Conservation (phyloP, 2,329 filamentous ascomycete genomes). For the Trichophyton benhamiae region DNA sequence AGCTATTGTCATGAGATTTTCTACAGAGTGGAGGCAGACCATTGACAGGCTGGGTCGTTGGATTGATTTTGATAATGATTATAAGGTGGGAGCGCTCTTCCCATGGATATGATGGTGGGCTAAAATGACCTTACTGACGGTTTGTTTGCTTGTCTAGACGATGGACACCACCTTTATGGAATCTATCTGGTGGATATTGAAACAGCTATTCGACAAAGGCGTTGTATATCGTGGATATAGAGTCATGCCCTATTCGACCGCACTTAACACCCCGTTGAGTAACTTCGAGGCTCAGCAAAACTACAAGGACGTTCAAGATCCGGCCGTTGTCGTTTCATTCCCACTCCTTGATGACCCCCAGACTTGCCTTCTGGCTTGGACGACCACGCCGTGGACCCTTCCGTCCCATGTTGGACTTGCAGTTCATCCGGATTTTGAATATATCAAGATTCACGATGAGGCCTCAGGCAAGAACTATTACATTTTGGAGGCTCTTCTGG, state of each 20-base stretch:
- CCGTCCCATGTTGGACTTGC: constrained; percentile 70
- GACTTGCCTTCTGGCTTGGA: constrained; percentile 72
- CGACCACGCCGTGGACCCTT: constrained; percentile 77
- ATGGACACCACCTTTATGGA: constrained; percentile 97
- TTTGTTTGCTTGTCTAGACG: constrained; percentile 41
- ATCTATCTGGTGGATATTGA: constrained; percentile 93
- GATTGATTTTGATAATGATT: constrained; percentile 97
- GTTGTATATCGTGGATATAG: constrained; percentile 80
- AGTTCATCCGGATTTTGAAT: constrained; percentile 71
- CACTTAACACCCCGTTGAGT: constrained; percentile 74
- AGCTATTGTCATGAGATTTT: constrained; percentile 85
- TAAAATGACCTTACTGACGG: not conserved
- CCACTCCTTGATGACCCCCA: constrained; percentile 66
- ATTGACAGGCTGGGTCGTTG: constrained; percentile 83
- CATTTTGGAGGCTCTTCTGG: constrained; percentile 66
- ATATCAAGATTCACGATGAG: constrained; percentile 75
- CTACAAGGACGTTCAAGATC: constrained; percentile 85
- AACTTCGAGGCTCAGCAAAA: constrained; percentile 94
- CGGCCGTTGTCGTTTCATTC: constrained; percentile 78
- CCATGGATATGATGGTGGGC: not conserved
- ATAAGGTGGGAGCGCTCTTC: constrained; percentile 49
- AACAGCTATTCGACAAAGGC: constrained; percentile 79
- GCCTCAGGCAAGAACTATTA: constrained; percentile 73
- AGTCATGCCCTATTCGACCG: constrained; percentile 93
- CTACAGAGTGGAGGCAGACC: constrained; percentile 73